Percentiles rank a stretch among this genome's conserved stretches.
Evolutionary conservation across 2,329 filamentous ascomycete genomes (phyloP).

Genomic region (Rhynchosporium secalis): DNA sequence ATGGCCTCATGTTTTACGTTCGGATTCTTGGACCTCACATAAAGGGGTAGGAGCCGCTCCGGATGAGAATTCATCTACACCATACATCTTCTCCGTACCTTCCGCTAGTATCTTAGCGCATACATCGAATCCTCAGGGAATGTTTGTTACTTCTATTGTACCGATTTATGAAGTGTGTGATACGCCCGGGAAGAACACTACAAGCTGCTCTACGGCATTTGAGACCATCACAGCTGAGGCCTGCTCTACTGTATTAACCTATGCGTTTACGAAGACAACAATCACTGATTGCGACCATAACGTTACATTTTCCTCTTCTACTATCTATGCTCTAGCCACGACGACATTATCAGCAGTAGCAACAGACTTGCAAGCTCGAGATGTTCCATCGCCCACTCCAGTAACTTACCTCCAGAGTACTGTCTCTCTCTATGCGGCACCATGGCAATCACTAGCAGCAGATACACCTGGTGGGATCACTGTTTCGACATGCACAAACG

Average conservation of each 20-base stretch:
- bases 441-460: constrained; percentile 34
- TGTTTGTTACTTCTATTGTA: constrained; percentile 27
- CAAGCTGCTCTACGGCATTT: constrained; percentile 28
- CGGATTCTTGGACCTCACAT: not conserved
- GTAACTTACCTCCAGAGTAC: constrained; percentile 31
- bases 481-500: constrained; percentile 26
- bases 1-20: not conserved
- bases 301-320: constrained; percentile 35
- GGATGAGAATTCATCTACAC: constrained; percentile 7
- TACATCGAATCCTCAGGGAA: constrained; percentile 23
- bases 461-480: constrained; percentile 27
- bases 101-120: constrained; percentile 18
- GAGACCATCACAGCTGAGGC: constrained; percentile 24
- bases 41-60: constrained; percentile 5
- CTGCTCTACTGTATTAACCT: constrained; percentile 33
- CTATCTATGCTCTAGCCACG: constrained; percentile 28
- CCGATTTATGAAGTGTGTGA: constrained; percentile 31
- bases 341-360: constrained; percentile 10
- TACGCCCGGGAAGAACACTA: constrained; percentile 22
- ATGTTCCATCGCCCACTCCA: not conserved
- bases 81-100: constrained; percentile 22
- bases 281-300: constrained; percentile 33
- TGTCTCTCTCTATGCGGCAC: constrained; percentile 32
- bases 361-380: not conserved
- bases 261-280: constrained; percentile 30